Percentiles rank a stretch among this genome's conserved stretches.
Conservation (phyloP, 1,139 yeast genomes). For the Meyerozyma carpophila region DNA sequence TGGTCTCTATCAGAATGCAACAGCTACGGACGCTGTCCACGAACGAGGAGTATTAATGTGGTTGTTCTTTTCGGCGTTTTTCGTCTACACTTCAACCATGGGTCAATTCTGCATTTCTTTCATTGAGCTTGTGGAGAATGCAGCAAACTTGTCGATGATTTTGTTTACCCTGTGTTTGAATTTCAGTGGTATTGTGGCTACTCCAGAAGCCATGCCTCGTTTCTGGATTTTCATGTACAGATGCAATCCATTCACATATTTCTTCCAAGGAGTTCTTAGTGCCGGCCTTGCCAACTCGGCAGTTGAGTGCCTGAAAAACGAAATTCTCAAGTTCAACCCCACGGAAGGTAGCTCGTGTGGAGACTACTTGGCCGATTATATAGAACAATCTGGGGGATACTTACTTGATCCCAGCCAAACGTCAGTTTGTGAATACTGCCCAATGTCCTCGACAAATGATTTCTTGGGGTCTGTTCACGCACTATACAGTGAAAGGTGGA, state of each 20-base stretch:
- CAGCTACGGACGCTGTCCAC: constrained; percentile 8
- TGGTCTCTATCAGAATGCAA: constrained; percentile 32
- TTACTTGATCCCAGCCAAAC: constrained; percentile 13
- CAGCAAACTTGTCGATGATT: constrained; percentile 7
- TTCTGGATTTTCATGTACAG: constrained; percentile 12
- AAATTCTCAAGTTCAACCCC: constrained; percentile 49
- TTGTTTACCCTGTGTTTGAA: constrained; percentile 7
- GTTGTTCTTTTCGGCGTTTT: constrained; percentile 5
- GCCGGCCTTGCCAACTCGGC: constrained; percentile 37
- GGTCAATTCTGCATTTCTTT: constrained; percentile 8
- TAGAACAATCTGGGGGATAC: constrained; percentile 18
- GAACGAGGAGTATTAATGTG: constrained; percentile 7
- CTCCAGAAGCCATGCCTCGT: constrained; percentile 5
- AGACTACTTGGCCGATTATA: constrained; percentile 9
- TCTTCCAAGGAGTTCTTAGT: constrained; percentile 36
- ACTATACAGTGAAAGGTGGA: constrained; percentile 15
- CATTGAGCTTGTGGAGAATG: constrained; percentile 8
- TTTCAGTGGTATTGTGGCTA: constrained; percentile 9
- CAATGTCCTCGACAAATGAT: constrained; percentile 14
- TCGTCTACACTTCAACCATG: constrained; percentile 6
- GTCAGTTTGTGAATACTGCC: constrained; percentile 16
- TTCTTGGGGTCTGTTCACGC: constrained; percentile 15
- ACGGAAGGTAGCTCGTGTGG: constrained; percentile 37
- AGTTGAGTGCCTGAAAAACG: constrained; percentile 49
- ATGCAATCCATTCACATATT: constrained; percentile 8